Percentiles rank a stretch among this genome's conserved stretches.
Evolutionary conservation across 805 yeast species (phyloP).

Genomic region (Schwanniomyces occidentalis): DNA sequence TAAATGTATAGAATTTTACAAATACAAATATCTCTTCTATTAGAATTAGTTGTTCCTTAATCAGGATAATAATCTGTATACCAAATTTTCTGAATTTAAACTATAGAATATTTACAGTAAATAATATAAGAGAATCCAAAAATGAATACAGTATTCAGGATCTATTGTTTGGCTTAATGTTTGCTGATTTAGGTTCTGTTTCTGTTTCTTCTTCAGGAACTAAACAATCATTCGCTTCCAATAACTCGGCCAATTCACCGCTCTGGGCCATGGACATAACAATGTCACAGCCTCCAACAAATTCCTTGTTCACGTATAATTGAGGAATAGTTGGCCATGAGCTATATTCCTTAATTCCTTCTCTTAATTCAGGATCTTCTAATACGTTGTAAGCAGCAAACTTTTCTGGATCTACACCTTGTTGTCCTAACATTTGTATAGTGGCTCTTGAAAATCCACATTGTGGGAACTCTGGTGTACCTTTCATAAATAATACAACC

Average conservation of each 20-base stretch:
- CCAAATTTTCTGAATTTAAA: too few relatives aligned
- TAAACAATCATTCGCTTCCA: conserved; percentile 76
- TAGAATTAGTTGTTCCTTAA: too few relatives aligned
- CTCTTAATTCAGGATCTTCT: conserved; percentile 91
- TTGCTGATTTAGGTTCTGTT: conserved; percentile 23
- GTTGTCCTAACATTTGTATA: conserved; percentile 88
- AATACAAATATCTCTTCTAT: too few relatives aligned
- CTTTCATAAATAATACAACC: conserved; percentile 97
- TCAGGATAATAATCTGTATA: too few relatives aligned
- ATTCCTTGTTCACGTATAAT: conserved; percentile 84
- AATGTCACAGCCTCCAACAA: conserved; percentile 97
- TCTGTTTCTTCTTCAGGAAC: conserved; percentile 73
- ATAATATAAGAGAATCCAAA: background rate
- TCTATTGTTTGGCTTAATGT: conserved; percentile 39
- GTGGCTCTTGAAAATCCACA: conserved; percentile 98
- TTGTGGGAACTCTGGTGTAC: conserved; percentile 96
- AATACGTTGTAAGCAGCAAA: conserved; percentile 97
- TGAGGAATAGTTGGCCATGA: conserved; percentile 99
- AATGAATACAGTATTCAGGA: conserved; percentile 16
- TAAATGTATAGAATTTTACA: too few relatives aligned
- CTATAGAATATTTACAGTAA: conserved; percentile 1
- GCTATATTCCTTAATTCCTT: conserved; percentile 92
- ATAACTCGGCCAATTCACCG: conserved; percentile 86
- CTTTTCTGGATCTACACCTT: conserved; percentile 94
- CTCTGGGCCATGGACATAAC: conserved; percentile 84